phyloP scores from a whole-genome alignment of 805 yeast genomes.

The Jamesozyma lodderae region DNA sequence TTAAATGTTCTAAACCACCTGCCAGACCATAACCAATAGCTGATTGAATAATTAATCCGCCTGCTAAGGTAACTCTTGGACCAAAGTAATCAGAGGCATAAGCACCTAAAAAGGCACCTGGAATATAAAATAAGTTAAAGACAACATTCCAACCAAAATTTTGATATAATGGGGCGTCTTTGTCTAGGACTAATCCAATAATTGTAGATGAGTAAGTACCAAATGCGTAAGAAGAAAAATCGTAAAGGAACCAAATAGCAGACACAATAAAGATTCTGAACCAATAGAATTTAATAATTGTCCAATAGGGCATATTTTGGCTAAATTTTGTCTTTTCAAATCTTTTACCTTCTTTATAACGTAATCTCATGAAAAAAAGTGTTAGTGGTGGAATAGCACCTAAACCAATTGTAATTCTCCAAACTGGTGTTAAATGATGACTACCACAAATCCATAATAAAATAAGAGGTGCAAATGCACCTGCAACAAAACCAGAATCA shows the following conservation, averaged over 20 bases:
- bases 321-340: slow-evolving; percentile 66
- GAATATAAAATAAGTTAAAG: slow-evolving; percentile 77
- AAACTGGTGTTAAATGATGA: slow-evolving; percentile 65
- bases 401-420: slow-evolving; percentile 86
- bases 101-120: slow-evolving; percentile 89
- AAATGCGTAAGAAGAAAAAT: slow-evolving; percentile 80
- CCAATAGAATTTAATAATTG: slow-evolving; percentile 74
- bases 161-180: slow-evolving; percentile 53
- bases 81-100: slow-evolving; percentile 76
- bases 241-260: slow-evolving; percentile 84
- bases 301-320: slow-evolving; percentile 53
- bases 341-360: slow-evolving; percentile 62
- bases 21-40: slow-evolving; percentile 79
- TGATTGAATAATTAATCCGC: slow-evolving; percentile 68
- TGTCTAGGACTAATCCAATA: slow-evolving; percentile 45
- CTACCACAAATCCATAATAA: slow-evolving; percentile 72
- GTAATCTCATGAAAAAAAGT: slow-evolving; percentile 67
- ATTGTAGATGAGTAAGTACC: slow-evolving; percentile 76
- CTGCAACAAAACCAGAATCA: slow-evolving; percentile 74
- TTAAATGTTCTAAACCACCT: slow-evolving; percentile 48
- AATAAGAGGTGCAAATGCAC: slow-evolving; percentile 81
- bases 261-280: slow-evolving; percentile 63
- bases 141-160: slow-evolving; percentile 91
- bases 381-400: slow-evolving; percentile 85
- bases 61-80: slow-evolving; percentile 68